These are phyloP conservation scores for Bolboschoenus planiculmis DNA, from an alignment of 176 grass and related monocot genomes.

Conservation along the genomic window DNA sequence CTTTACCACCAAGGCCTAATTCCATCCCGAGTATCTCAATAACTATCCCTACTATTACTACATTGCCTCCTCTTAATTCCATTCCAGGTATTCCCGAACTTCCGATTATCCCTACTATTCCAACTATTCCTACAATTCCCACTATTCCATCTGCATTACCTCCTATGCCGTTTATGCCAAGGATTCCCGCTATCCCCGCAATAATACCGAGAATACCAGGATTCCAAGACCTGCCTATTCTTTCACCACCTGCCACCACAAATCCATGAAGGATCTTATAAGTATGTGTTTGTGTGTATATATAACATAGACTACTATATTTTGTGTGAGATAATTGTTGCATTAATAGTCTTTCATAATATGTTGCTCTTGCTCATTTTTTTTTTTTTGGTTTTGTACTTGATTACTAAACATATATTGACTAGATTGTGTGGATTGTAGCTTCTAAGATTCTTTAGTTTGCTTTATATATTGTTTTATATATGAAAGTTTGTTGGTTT, in stretches of 20 bases:
- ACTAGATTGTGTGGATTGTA: not conserved
- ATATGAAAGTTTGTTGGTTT: too few relatives aligned
- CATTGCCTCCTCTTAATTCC: not conserved
- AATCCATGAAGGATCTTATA: not conserved
- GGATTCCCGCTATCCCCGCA: not conserved
- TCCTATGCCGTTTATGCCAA: constrained; percentile 26
- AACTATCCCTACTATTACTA: not conserved
- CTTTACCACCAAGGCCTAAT: constrained; percentile 32
- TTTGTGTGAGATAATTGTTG: not conserved
- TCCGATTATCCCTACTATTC: not conserved
- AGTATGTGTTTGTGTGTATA: not conserved
- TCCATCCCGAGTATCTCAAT: constrained; percentile 18
- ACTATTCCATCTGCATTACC: constrained; percentile 16
- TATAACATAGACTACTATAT: not conserved
- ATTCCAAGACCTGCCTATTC: not conserved
- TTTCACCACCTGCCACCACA: not conserved
- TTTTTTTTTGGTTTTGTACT: not conserved
- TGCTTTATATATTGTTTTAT: too few relatives aligned
- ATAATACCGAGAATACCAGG: not conserved
- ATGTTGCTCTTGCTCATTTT: not conserved
- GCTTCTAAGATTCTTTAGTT: not conserved
- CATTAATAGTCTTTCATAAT: not conserved
- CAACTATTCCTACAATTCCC: not conserved
- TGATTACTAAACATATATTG: not conserved
- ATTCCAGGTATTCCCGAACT: not conserved